Percentiles rank a stretch among this genome's conserved stretches.
These are phyloP conservation scores for Wickerhamomyces hampshirensis DNA, from an alignment of 805 yeast genomes.

Conservation along the genomic window DNA sequence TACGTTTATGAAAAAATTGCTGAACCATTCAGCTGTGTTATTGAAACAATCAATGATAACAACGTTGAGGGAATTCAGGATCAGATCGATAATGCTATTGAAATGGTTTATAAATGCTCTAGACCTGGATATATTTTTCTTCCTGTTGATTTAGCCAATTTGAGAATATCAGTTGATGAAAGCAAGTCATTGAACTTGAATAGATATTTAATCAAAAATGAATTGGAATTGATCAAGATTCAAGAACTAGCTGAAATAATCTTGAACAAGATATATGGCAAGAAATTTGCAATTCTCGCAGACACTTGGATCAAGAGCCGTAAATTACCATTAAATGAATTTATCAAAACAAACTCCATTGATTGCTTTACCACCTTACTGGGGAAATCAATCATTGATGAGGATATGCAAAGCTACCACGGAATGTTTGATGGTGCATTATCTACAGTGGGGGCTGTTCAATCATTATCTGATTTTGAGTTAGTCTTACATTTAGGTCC, in stretches of 20 bases:
- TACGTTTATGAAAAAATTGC: conserved; percentile 52
- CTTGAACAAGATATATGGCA: conserved; percentile 41
- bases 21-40: conserved; percentile 48
- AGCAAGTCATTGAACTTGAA: conserved; percentile 22
- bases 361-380: conserved; percentile 12
- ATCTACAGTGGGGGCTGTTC: conserved; percentile 40
- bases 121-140: conserved; percentile 71
- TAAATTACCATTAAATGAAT: conserved; percentile 36
- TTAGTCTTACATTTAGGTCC: conserved; percentile 67
- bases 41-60: conserved; percentile 40
- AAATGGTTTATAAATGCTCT: conserved; percentile 40
- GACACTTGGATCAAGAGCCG: conserved; percentile 67
- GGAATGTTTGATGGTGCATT: conserved; percentile 67
- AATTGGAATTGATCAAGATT: conserved; percentile 28
- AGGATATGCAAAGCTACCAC: conserved; percentile 46
- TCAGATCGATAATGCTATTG: conserved; percentile 56
- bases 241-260: conserved; percentile 32
- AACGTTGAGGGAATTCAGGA: conserved; percentile 48
- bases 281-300: conserved; percentile 62
- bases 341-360: conserved; percentile 34
- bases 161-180: conserved; percentile 28
- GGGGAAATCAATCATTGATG: conserved; percentile 27
- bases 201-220: conserved; percentile 15
- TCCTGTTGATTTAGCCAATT: conserved; percentile 56
- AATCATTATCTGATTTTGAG: conserved; percentile 51